Conservation (phyloP, 139 green algal genomes). For the Spirogloea muscicola region DNA sequence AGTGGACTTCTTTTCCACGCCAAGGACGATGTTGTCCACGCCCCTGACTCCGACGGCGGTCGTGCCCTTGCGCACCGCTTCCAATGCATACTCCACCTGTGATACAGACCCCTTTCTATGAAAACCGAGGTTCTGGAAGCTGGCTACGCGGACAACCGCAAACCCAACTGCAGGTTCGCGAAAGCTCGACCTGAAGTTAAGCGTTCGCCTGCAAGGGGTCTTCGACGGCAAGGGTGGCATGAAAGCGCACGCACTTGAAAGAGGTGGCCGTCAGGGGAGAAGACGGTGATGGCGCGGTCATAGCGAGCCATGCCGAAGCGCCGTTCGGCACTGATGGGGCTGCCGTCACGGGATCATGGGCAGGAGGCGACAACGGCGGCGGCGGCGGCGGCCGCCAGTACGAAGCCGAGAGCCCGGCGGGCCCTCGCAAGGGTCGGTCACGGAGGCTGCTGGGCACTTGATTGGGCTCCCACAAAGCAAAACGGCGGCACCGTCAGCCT, state of each 20-base stretch:
- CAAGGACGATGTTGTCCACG: constrained; percentile 83
- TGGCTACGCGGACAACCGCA: neutral
- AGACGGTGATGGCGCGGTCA: constrained; percentile 98
- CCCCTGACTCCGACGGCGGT: constrained; percentile 90
- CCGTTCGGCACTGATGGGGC: too few relatives aligned
- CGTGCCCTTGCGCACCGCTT: constrained; percentile 91
- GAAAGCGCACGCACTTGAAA: constrained; percentile 40
- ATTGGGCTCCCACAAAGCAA: too few relatives aligned
- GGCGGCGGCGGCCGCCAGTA: too few relatives aligned
- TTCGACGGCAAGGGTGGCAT: neutral
- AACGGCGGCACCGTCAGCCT: too few relatives aligned
- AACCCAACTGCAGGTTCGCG: neutral
- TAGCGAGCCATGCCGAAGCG: constrained; percentile 83
- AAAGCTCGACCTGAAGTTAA: constrained; percentile 1
- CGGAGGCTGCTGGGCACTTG: too few relatives aligned
- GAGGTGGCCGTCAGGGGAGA: constrained; percentile 82
- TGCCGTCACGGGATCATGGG: too few relatives aligned
- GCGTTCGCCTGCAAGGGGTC: neutral
- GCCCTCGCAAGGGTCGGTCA: too few relatives aligned
- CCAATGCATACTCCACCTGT: constrained; percentile 97
- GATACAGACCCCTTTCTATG: constrained; percentile 66
- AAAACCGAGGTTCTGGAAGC: neutral
- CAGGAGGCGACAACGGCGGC: too few relatives aligned
- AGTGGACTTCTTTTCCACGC: constrained; percentile 90
- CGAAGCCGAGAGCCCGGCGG: too few relatives aligned